These are phyloP conservation scores for Micromonas pusilla DNA, from an alignment of 139 green algal species.

Conservation along the genomic window DNA sequence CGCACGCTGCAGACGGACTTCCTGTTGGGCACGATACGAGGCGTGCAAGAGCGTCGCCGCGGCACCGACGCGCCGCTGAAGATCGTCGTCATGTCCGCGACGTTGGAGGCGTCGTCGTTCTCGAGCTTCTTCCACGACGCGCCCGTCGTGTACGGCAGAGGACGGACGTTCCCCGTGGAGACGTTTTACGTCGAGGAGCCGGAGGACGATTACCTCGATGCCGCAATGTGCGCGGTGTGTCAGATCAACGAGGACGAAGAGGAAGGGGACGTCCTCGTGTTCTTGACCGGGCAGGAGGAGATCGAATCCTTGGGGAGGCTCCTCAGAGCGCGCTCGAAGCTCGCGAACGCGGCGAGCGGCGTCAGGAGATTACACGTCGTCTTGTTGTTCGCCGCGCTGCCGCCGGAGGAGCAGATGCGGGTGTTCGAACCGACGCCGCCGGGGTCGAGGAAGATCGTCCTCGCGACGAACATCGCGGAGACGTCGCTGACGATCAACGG, in stretches of 20 bases:
- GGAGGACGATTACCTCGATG: slow-evolving; percentile 95
- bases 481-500: slow-evolving; percentile 96
- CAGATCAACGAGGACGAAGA: slow-evolving; percentile 83
- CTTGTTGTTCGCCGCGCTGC: slow-evolving; percentile 59
- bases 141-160: slow-evolving; percentile 83
- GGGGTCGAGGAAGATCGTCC: slow-evolving; percentile 85
- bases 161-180: slow-evolving; percentile 75
- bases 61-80: slow-evolving; percentile 21
- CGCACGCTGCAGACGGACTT: slow-evolving; percentile 96
- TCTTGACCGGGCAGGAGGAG: slow-evolving; percentile 78
- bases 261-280: slow-evolving; percentile 73
- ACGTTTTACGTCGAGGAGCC: slow-evolving; percentile 71
- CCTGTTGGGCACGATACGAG: slow-evolving; percentile 94
- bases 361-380: slow-evolving; percentile 64
- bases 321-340: slow-evolving; percentile 38
- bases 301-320: slow-evolving; percentile 61
- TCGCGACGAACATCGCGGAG: slow-evolving; percentile 99
- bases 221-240: slow-evolving; percentile 91
- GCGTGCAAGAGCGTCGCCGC: slow-evolving; percentile 34
- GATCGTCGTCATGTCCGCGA: slow-evolving; percentile 87
- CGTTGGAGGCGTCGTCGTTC: slow-evolving; percentile 94
- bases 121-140: slow-evolving; percentile 88
- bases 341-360: slow-evolving; percentile 48
- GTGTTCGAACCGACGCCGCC: slow-evolving; percentile 93
- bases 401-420: slow-evolving; percentile 32